Percentiles rank a stretch among this genome's conserved stretches.
phyloP scores from a whole-genome alignment of 306 rosid species.

The Cucurbita argyrosperma region DNA sequence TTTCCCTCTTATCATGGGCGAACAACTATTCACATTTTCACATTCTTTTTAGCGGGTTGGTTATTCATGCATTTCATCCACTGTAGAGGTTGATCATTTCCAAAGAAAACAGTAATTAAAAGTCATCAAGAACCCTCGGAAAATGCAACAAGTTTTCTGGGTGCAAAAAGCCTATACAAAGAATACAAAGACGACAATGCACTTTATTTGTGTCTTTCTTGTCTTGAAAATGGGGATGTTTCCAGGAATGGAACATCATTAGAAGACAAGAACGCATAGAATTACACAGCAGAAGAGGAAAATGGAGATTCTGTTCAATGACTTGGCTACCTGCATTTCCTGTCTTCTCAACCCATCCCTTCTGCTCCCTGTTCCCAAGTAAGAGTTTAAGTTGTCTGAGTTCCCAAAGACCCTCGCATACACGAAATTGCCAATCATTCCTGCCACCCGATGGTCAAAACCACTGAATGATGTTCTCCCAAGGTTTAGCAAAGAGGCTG shows the following conservation, averaged over 20 bases:
- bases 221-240: neutral
- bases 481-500: slow-evolving; percentile 31
- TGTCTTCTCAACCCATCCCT: slow-evolving; percentile 66
- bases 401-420: slow-evolving; percentile 57
- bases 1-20: too few relatives aligned
- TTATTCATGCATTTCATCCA: neutral
- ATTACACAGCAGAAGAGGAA: slow-evolving; percentile 75
- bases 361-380: slow-evolving; percentile 26
- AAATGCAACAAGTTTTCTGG: too few relatives aligned
- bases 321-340: slow-evolving; percentile 71
- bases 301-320: slow-evolving; percentile 60
- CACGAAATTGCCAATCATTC: slow-evolving; percentile 72
- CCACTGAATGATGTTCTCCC: slow-evolving; percentile 28
- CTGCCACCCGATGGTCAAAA: slow-evolving; percentile 34
- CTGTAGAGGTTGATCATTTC: neutral
- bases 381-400: slow-evolving; percentile 40
- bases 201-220: neutral
- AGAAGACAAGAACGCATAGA: slow-evolving; percentile 71
- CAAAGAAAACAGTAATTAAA: too few relatives aligned
- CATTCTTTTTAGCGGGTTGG: too few relatives aligned
- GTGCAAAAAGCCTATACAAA: neutral
- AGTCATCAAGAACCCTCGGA: too few relatives aligned
- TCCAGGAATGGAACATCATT: neutral
- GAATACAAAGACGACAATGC: neutral
- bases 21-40: too few relatives aligned